A percentile compares a stretch with the other conserved stretches of the same genome.
Evolutionary conservation across 1,139 yeast species (phyloP).

Genomic region (Magnusiomyces paraingens): DNA sequence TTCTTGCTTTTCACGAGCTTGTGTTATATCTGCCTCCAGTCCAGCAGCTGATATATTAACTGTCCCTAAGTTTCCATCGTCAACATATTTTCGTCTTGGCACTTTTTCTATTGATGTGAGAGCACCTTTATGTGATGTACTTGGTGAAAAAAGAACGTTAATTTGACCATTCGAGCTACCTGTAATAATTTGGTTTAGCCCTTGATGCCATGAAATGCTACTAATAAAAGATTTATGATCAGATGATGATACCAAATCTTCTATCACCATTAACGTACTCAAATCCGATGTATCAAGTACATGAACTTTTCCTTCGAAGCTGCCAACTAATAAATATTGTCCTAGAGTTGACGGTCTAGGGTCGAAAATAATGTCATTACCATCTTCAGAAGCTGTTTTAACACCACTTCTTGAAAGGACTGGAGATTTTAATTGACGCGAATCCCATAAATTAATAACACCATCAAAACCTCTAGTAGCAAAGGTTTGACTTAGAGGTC

Average conservation of each 20-base stretch:
- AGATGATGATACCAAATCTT: background rate
- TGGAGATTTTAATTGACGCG: conserved; percentile 31
- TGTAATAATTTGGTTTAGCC: conserved; percentile 34
- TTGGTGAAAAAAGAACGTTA: conserved; percentile 33
- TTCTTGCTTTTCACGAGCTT: conserved; percentile 14
- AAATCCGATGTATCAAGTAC: conserved; percentile 36
- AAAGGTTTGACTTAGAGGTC: conserved; percentile 20
- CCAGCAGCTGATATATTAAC: conserved; percentile 30
- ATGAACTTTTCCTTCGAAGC: conserved; percentile 24
- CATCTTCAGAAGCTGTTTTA: conserved; percentile 21
- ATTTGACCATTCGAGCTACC: conserved; percentile 33
- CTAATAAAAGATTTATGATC: conserved; percentile 20
- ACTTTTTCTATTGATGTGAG: conserved; percentile 31
- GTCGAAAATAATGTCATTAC: conserved; percentile 24
- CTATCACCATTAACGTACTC: conserved; percentile 21
- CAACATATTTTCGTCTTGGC: conserved; percentile 35
- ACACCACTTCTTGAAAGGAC: conserved; percentile 27
- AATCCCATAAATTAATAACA: conserved; percentile 35
- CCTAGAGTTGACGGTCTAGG: conserved; percentile 22
- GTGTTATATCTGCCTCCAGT: conserved; percentile 16
- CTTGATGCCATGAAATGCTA: conserved; percentile 29
- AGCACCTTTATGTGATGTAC: conserved; percentile 34
- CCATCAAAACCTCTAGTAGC: conserved; percentile 29
- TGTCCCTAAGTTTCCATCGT: conserved; percentile 30
- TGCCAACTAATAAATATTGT: conserved; percentile 26